Base-by-base conservation (phyloP, 1,284 basidiomycete species). In the Apiotrichum mycotoxinovorans region DNA sequence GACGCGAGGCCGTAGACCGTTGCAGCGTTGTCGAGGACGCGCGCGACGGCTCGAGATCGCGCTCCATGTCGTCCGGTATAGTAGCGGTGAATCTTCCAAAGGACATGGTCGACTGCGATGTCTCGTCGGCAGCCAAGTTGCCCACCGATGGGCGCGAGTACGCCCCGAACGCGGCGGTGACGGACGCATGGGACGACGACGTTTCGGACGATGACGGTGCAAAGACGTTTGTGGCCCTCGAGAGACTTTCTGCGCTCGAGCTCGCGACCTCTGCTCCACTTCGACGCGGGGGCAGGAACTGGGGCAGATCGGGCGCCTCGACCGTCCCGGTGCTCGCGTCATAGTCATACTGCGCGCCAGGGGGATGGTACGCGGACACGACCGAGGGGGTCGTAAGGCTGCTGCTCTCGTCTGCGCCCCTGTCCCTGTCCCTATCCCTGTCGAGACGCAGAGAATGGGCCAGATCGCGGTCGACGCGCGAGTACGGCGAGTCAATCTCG, bases 401-500 rank as follows among this genome's bases (percentile, higher is more conserved):
- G 33, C 60, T 62, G 23, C 60, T 59, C 23, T 83, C 82, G 34
- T n/a, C n/a, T n/a, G n/a, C n/a, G n/a, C n/a, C n/a, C n/a, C 70
- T 64, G 20, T 53, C 40, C 17, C 15, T 8, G 37, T n/a, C 18
- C 12, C 8, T 18, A 3, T 18, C 17, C 17, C 15, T 38, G 23
- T 68, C 65, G 15, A 57, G 48, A 2, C 26, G 49, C 18, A 41
- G 26, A 12, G 35, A 25, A 8, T 18, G 40, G 57, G 82, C 82
- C 3, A 91, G 77, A 56, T 88, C 83, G 45, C 84, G 80, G 61
- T 87, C 86, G 53, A 91, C 79, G 26, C 84, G 83, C 43, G 86
- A 82, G 49, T 91, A 83, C 10, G 91, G 89, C 0, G 86, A 87
- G 67, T 89, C 87, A 44, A 89, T 9, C 3, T 25, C 70, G 3